These are phyloP conservation scores for Ajuga chamaepitys DNA, from an alignment of 257 asterid species.

Conservation along the genomic window DNA sequence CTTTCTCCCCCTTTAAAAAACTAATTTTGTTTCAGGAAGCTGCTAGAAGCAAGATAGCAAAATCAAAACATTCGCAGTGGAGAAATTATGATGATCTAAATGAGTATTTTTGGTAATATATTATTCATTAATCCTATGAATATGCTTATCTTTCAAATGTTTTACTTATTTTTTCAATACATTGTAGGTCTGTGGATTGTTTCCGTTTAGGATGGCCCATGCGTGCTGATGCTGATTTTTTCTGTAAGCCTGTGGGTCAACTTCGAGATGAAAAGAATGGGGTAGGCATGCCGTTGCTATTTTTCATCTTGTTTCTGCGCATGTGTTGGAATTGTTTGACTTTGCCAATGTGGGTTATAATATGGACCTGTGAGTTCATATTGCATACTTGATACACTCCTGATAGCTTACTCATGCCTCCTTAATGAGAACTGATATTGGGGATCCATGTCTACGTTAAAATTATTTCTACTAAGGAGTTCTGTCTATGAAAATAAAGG, in stretches of 20 bases:
- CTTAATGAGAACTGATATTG: neutral
- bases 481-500: neutral
- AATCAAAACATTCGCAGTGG: conserved; percentile 96
- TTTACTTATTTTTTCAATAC: conserved; percentile 8
- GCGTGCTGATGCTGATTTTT: conserved; percentile 99
- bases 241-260: conserved; percentile 48
- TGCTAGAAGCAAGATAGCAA: conserved; percentile 73
- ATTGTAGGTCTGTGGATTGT: conserved; percentile 90
- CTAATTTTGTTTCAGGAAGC: conserved; percentile 63
- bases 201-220: conserved; percentile 99
- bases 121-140: conserved; percentile 5
- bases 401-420: conserved; percentile 7
- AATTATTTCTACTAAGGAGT: neutral
- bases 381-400: neutral
- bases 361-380: conserved; percentile 1
- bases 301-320: conserved; percentile 4
- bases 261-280: conserved; percentile 54
- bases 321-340: neutral
- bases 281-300: conserved; percentile 36
- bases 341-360: neutral
- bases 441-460: neutral
- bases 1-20: neutral
- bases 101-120: conserved; percentile 85
- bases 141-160: neutral
- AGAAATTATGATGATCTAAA: conserved; percentile 97